phyloP scores from a whole-genome alignment of 2,329 filamentous ascomycete species.

The Neofusicoccum laricinum region DNA sequence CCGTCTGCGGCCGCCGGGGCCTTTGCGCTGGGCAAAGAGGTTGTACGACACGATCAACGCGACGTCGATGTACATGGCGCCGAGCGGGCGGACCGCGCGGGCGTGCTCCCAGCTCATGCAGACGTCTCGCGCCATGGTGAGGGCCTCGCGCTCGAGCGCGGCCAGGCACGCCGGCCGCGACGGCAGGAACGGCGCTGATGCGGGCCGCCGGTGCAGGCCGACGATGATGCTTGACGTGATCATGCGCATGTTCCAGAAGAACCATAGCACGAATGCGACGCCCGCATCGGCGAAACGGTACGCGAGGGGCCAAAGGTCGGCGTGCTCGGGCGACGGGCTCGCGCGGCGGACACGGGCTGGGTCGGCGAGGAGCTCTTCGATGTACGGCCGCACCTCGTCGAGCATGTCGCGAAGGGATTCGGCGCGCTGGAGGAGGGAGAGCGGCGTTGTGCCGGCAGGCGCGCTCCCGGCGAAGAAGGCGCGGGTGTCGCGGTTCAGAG shows the following conservation, averaged over 20 bases:
- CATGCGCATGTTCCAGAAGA: conserved; percentile 16
- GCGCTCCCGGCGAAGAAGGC: not conserved
- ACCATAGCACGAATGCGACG: conserved; percentile 8
- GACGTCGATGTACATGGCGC: conserved; percentile 16
- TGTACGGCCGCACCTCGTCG: not conserved
- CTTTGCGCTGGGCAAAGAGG: not conserved
- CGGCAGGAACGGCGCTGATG: not conserved
- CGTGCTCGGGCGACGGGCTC: not conserved
- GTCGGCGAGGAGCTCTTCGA: not conserved
- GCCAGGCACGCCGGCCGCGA: not conserved
- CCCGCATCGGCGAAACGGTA: conserved; percentile 9
- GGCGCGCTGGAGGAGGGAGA: not conserved
- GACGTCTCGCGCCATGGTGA: not conserved
- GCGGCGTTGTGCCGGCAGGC: not conserved
- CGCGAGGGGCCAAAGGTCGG: not conserved
- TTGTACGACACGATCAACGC: conserved; percentile 10
- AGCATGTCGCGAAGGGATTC: not conserved
- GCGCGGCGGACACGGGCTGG: not conserved
- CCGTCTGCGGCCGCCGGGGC: not conserved
- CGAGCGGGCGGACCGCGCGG: not conserved
- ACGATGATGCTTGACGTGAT: not conserved
- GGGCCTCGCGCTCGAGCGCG: not conserved
- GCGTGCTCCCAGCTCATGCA: conserved; percentile 11
- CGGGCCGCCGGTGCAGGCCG: not conserved
- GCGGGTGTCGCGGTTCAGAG: not conserved